phyloP scores from a whole-genome alignment of 2,329 filamentous ascomycete species.

The Colletotrichum scovillei region DNA sequence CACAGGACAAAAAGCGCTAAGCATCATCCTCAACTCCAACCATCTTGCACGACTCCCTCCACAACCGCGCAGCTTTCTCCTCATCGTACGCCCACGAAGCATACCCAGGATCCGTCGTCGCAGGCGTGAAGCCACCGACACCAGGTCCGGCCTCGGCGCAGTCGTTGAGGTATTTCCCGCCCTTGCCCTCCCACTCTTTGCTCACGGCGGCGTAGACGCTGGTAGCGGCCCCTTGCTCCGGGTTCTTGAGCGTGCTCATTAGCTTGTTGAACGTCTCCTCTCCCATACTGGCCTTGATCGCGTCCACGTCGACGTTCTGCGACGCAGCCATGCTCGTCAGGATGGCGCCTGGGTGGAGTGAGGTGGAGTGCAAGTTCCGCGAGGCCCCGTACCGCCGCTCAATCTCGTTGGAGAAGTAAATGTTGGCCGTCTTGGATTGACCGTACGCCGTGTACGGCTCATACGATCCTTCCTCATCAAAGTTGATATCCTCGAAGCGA shows the following conservation, averaged over 20 bases:
- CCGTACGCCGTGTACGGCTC: constrained; percentile 54
- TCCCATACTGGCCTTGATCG: background rate
- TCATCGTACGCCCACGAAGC: constrained; percentile 36
- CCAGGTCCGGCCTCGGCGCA: constrained; percentile 39
- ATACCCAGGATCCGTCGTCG: constrained; percentile 33
- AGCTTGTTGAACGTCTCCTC: background rate
- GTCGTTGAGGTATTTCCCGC: constrained; percentile 57
- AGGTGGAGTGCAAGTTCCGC: constrained; percentile 44
- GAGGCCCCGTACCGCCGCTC: constrained; percentile 49
- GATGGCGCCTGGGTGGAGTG: constrained; percentile 20
- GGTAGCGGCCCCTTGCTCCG: constrained; percentile 60
- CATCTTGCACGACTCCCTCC: constrained; percentile 11
- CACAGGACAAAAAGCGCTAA: background rate
- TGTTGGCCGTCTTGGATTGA: constrained; percentile 61
- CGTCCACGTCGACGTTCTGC: background rate
- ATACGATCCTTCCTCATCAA: constrained; percentile 44
- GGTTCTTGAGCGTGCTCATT: constrained; percentile 2
- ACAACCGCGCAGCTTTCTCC: constrained; percentile 13
- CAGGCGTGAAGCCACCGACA: constrained; percentile 1
- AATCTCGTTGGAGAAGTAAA: constrained; percentile 62
- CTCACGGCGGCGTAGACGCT: constrained; percentile 55
- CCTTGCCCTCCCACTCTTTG: constrained; percentile 55
- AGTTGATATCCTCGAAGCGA: constrained; percentile 47
- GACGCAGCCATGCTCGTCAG: constrained; percentile 1
- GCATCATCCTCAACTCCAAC: constrained; percentile 1